phyloP scores from a whole-genome alignment of 371 early-diverging fungal species.

The Mucor mucedo region DNA sequence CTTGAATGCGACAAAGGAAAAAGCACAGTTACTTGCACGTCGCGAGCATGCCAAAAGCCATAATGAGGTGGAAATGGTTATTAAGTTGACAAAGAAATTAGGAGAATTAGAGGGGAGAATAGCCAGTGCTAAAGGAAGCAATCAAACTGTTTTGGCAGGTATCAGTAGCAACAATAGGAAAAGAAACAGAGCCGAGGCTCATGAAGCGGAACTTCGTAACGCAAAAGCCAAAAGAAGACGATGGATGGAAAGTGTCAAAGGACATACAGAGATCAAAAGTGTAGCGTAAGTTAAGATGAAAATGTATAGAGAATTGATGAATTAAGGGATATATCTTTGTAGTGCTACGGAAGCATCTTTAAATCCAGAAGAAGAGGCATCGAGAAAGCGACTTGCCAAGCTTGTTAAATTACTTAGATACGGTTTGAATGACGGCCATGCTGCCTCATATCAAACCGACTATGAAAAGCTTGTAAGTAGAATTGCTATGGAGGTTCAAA shows the following conservation, averaged over 20 bases:
- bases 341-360: constrained; percentile 23
- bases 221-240: constrained; percentile 37
- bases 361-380: constrained; percentile 4
- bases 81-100: constrained; percentile 34
- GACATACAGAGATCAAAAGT: background rate
- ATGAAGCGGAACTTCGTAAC: constrained; percentile 39
- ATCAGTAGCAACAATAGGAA: constrained; percentile 55
- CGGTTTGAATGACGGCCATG: constrained; percentile 27
- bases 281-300: constrained; percentile 14
- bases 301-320: background rate
- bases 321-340: background rate
- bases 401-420: constrained; percentile 23
- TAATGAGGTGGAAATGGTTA: constrained; percentile 34
- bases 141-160: constrained; percentile 57
- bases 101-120: constrained; percentile 37
- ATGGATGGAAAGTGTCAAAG: constrained; percentile 27
- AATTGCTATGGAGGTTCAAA: constrained; percentile 25
- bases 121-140: constrained; percentile 27
- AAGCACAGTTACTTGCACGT: constrained; percentile 47
- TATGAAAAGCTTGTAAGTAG: constrained; percentile 34
- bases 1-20: constrained; percentile 61
- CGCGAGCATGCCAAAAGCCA: constrained; percentile 43
- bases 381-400: constrained; percentile 13
- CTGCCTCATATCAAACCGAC: constrained; percentile 32
- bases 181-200: constrained; percentile 41